These are phyloP conservation scores for Asterophora parasitica DNA, from an alignment of 768 basidiomycete species.

Conservation along the genomic window DNA sequence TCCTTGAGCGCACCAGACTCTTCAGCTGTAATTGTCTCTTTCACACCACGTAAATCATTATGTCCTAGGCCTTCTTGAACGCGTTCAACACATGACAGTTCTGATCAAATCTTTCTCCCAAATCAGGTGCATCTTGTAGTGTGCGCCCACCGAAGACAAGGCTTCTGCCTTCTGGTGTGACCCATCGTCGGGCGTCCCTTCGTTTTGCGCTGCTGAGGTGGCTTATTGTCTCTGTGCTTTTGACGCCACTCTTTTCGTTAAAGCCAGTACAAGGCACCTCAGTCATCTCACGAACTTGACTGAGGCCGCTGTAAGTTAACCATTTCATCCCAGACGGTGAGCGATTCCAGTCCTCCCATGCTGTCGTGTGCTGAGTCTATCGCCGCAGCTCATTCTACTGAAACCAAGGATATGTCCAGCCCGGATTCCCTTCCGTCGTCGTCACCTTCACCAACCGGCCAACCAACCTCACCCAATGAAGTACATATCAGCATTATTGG, in stretches of 20 bases:
- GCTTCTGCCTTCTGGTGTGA: background rate
- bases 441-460: background rate
- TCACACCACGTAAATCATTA: conserved; percentile 9
- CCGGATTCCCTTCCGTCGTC: conserved; percentile 1
- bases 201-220: background rate
- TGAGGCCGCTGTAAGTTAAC: background rate
- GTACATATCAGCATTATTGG: conserved; percentile 5
- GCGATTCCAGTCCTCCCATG: background rate
- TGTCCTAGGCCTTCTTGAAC: conserved; percentile 3
- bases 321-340: conserved; percentile 3
- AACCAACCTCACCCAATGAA: background rate
- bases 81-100: conserved; percentile 15
- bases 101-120: conserved; percentile 15
- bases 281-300: no score
- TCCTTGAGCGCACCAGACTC: background rate
- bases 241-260: conserved; percentile 32
- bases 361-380: background rate
- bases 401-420: conserved; percentile 10
- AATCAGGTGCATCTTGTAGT: conserved; percentile 9
- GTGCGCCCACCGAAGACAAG: conserved; percentile 2
- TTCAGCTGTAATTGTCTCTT: background rate
- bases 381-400: background rate
- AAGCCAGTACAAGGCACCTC: conserved; percentile 2
- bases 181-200: background rate
- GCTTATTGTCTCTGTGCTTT: conserved; percentile 7